A percentile compares a stretch with the other conserved stretches of the same genome.
Conservation (phyloP, 1,284 basidiomycete species). For the Ceratorhiza oryzae-sativae region DNA sequence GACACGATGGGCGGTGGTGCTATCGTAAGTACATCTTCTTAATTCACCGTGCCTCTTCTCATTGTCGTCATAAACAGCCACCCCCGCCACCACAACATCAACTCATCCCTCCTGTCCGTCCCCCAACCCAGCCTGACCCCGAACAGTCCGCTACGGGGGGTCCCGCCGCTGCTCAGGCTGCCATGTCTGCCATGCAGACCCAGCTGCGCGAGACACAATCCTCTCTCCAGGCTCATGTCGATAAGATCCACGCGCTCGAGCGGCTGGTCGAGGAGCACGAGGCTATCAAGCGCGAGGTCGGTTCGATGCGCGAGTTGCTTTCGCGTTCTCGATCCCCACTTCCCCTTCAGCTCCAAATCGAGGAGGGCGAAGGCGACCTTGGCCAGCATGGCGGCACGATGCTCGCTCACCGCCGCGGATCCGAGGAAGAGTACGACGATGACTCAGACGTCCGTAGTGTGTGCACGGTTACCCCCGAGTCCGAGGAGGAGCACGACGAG, state of each 20-base stretch:
- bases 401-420: neutral
- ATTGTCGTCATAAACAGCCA: conserved; percentile 11
- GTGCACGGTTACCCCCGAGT: conserved; percentile 42
- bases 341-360: conserved; percentile 74
- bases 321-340: conserved; percentile 60
- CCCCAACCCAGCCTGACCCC: conserved; percentile 47
- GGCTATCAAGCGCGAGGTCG: conserved; percentile 81
- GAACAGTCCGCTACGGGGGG: conserved; percentile 14
- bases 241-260: conserved; percentile 81
- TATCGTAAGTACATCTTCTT: conserved; percentile 59
- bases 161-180: conserved; percentile 50
- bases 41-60: neutral
- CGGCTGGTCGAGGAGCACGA: conserved; percentile 82
- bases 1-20: conserved; percentile 85
- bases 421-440: conserved; percentile 54
- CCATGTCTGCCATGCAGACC: conserved; percentile 73
- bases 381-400: conserved; percentile 8
- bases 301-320: conserved; percentile 72
- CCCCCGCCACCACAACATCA: conserved; percentile 59
- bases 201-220: conserved; percentile 88
- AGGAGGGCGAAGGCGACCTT: conserved; percentile 47
- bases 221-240: conserved; percentile 79
- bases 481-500: conserved; percentile 57
- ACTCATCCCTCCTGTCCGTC: conserved; percentile 69
- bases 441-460: conserved; percentile 47